phyloP scores from a whole-genome alignment of 225 moss, liverwort and hornwort species.

The Physcomitrellopsis africana region DNA sequence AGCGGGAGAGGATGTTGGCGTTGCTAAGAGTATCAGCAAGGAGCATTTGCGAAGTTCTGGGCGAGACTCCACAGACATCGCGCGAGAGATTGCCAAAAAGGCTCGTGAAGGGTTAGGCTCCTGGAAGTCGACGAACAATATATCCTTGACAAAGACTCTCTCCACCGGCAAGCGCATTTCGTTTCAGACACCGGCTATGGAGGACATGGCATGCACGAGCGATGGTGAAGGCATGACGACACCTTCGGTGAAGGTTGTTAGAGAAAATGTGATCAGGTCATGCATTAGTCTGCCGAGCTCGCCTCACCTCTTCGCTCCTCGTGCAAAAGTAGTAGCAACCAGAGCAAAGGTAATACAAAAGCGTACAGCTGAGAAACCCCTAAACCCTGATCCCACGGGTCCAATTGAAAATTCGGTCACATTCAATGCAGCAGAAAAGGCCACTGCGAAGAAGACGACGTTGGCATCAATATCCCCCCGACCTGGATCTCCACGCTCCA shows the following conservation, averaged over 20 bases:
- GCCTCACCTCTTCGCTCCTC: conserved; percentile 32
- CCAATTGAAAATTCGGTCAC: neutral
- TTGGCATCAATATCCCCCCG: conserved; percentile 18
- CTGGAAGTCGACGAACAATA: conserved; percentile 28
- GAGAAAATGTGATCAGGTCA: conserved; percentile 35
- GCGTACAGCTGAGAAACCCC: conserved; percentile 19
- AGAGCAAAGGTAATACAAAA: conserved; percentile 23
- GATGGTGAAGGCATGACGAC: conserved; percentile 34
- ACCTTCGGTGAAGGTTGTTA: conserved; percentile 31
- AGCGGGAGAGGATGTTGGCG: conserved; percentile 20
- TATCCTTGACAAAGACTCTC: conserved; percentile 42
- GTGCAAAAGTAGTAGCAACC: conserved; percentile 13
- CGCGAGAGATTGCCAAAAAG: conserved; percentile 64
- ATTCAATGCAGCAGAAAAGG: conserved; percentile 1
- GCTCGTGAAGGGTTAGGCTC: conserved; percentile 43
- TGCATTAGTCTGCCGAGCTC: conserved; percentile 47
- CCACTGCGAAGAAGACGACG: conserved; percentile 21
- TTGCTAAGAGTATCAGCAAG: conserved; percentile 42
- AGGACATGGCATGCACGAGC: conserved; percentile 35
- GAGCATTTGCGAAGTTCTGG: conserved; percentile 28
- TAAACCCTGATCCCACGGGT: neutral
- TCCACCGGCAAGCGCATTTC: conserved; percentile 57
- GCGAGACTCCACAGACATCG: conserved; percentile 58
- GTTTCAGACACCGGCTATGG: conserved; percentile 34
- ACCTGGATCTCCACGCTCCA: conserved; percentile 22